Conservation (phyloP, 2,329 filamentous ascomycete genomes). For the Metarhizium guizhouense region DNA sequence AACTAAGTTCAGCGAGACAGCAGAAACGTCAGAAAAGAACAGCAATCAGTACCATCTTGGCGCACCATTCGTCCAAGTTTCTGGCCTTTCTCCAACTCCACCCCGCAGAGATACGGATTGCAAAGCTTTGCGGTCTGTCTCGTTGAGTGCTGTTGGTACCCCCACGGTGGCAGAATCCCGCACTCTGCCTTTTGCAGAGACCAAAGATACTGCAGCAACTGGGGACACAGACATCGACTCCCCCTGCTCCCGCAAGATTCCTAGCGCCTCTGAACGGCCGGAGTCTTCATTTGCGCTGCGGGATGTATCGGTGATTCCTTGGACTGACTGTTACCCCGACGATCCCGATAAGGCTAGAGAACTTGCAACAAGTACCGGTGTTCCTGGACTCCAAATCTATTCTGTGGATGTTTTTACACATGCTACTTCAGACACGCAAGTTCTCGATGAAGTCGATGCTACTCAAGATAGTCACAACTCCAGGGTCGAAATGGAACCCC, state of each 20-base stretch:
- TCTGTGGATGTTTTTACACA: background rate
- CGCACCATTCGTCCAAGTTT: background rate
- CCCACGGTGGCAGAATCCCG: background rate
- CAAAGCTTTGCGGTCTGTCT: no score
- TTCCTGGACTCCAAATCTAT: background rate
- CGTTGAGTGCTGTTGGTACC: background rate
- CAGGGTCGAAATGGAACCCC: background rate
- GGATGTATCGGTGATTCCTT: background rate
- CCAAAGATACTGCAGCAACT: background rate
- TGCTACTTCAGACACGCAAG: background rate
- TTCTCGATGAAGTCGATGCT: background rate
- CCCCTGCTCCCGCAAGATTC: background rate
- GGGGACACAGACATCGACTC: background rate
- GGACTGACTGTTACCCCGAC: background rate
- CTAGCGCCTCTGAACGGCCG: background rate
- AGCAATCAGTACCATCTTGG: background rate
- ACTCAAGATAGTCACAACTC: background rate
- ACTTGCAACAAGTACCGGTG: background rate
- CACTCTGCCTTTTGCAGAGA: background rate
- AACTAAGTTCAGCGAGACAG: no score
- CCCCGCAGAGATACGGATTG: no score
- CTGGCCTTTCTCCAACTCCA: background rate
- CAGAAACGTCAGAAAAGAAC: background rate
- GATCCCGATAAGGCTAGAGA: background rate
- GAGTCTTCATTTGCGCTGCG: background rate